These are phyloP conservation scores for Ophiostoma angusticollis DNA, from an alignment of 2,329 filamentous ascomycete species.

Conservation along the genomic window DNA sequence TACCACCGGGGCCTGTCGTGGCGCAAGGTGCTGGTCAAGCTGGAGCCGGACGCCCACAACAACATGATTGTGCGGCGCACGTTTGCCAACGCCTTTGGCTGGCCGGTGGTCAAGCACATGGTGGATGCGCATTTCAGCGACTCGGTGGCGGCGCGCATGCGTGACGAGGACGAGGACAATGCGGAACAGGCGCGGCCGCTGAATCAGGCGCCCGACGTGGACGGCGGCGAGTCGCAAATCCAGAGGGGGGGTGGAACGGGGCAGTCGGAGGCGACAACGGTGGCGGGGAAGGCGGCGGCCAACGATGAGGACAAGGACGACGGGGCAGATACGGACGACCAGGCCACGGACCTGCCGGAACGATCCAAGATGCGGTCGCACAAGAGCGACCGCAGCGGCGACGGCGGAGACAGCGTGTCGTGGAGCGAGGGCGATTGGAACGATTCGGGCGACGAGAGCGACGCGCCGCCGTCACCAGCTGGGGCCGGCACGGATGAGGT, in stretches of 20 bases:
- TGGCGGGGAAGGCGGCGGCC: conserved; percentile 1
- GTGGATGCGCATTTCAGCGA: conserved; percentile 91
- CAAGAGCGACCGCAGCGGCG: conserved; percentile 15
- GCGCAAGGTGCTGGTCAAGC: conserved; percentile 90
- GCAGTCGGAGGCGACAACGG: background rate
- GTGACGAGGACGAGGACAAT: conserved; percentile 54
- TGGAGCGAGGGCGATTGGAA: conserved; percentile 57
- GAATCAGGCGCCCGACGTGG: conserved; percentile 40
- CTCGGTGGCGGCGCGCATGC: conserved; percentile 48
- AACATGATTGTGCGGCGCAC: conserved; percentile 94
- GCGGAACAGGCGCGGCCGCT: conserved; percentile 55
- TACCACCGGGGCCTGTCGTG: conserved; percentile 88
- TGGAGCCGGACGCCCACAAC: conserved; percentile 96
- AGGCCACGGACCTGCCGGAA: conserved; percentile 3
- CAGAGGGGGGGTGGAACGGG: conserved; percentile 22
- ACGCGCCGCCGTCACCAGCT: conserved; percentile 13
- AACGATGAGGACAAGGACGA: background rate
- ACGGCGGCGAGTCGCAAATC: conserved; percentile 55
- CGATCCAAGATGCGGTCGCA: background rate
- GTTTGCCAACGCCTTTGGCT: conserved; percentile 95
- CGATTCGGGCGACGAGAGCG: conserved; percentile 38
- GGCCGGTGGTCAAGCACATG: conserved; percentile 91
- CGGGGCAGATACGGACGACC: background rate
- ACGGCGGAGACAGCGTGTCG: conserved; percentile 39
- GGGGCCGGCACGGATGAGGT: no score